Evolutionary conservation across 768 basidiomycete species (phyloP), one percentile per base, ranked within the genome.

Genomic region (Boletus reticulatus): DNA sequence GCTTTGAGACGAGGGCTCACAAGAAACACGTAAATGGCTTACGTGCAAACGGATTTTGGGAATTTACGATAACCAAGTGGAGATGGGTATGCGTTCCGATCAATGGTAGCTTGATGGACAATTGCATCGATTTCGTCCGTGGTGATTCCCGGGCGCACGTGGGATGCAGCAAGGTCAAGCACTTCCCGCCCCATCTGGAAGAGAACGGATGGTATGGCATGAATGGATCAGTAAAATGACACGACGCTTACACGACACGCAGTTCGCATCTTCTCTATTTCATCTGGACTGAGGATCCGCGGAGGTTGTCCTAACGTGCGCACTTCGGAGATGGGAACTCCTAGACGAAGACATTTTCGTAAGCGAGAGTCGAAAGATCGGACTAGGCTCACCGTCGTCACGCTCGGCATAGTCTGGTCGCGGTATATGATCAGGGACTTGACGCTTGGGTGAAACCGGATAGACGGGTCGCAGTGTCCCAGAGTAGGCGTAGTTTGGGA

Each of bases 11-110:
- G 29, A 49, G 34, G 19, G 36, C 47, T 53, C 45, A 32, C 50
- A 45, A 47, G 29, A 48, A 42, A 44, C 27, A 42, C 48, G 37
- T 42, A 44, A 43, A 36, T 80, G 22, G 43, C 92, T 62, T 76
- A 93, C 86, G 89, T 94, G 89, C 97, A 99, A 37, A 96, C 84
- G 31, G 94, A 98, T 78, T 98, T 98, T 13, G 97, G 96, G 68
- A 87, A 98, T 36, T 82, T 79, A 50, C 87, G 83, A 73, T 99
- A 99, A 67, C 92, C 92, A 57, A 98, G 77, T 43, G 97, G 92
- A 27, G 92, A 94, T 1, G 97, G 97, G 73, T 99, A 99, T 22
- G 92, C 84, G 61, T 92, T 86, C 49, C 95, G 80, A 74, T 95
- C 88, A 60, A 98, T 87, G 60, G 80, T 89, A 17, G 90, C 97